Percentiles rank a stretch among this genome's conserved stretches.
phyloP scores from a whole-genome alignment of 2,329 filamentous ascomycete genomes.

The Penicillium sp. region DNA sequence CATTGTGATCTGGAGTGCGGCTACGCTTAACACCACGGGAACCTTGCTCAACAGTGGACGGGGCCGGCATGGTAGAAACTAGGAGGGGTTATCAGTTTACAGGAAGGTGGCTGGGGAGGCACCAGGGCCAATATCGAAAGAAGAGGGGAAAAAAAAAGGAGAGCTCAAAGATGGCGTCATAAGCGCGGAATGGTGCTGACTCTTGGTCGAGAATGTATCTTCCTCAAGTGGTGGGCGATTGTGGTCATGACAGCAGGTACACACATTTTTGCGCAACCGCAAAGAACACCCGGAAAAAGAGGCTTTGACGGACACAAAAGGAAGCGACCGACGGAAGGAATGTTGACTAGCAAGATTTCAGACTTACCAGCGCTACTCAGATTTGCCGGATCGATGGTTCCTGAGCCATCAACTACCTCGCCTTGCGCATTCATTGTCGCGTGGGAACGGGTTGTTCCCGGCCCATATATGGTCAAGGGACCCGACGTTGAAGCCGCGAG shows the following conservation, averaged over 20 bases:
- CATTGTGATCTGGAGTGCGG: constrained; percentile 65
- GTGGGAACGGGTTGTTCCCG: constrained; percentile 42
- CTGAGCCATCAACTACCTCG: constrained; percentile 62
- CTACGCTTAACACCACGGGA: constrained; percentile 71
- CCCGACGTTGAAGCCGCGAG: constrained; percentile 27
- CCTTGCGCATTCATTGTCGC: constrained; percentile 62
- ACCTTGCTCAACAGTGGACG: constrained; percentile 45
- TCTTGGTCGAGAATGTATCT: background rate
- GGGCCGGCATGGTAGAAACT: constrained; percentile 34
- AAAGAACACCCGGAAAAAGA: constrained; percentile 3
- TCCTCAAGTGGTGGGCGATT: constrained; percentile 1
- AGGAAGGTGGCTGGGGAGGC: constrained; percentile 20
- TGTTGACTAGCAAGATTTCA: constrained; percentile 26
- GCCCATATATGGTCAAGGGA: constrained; percentile 42
- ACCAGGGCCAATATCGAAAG: constrained; percentile 10
- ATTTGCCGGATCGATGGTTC: constrained; percentile 85
- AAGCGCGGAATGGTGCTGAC: too few species aligned
- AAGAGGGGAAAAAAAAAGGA: constrained; percentile 5
- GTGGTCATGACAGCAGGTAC: constrained; percentile 5
- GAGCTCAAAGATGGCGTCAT: background rate
- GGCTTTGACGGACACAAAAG: constrained; percentile 6
- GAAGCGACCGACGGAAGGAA: constrained; percentile 8
- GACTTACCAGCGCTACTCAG: constrained; percentile 69
- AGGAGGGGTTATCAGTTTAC: constrained; percentile 30
- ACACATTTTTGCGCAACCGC: background rate